Base-by-base conservation (phyloP, 2,329 filamentous ascomycete species). In the Talaromyces sp. region DNA sequence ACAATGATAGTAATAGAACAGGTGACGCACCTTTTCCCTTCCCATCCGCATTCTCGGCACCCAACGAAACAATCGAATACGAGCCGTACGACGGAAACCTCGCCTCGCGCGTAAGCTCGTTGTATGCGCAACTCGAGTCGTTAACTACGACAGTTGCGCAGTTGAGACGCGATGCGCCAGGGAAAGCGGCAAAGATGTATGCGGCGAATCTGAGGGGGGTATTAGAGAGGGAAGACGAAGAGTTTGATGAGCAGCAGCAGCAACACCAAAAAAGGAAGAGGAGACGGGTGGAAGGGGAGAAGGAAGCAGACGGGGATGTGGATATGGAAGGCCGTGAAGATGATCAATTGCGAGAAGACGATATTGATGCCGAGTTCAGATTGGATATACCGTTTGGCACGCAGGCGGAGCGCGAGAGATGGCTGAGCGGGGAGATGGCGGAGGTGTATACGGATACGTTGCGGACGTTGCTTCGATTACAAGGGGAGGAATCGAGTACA, bases 71-170 rank as follows among this genome's bases (percentile, higher is more conserved):
- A n/a, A 71, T 82, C 66, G 79, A 82, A 68, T 82, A 82, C 68
- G 79, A 81, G 67, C 65, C 79, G 1, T 82, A 79, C 66, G 81
- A 83, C 66, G 71, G 76, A 3, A 72, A 73, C 1, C 76, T 83
- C 3, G 80, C 79, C 6, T 72, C 77, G 59, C 74, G 76, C 13
- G 75, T 83, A 19, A 77, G 78, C 2, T 73, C 76, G 11, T 72
- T 83, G 1, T 82, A 83, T 66, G 79, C 78, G 45, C 80, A 82
- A 66, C 69, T 83, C 11, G 81, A 83, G 67, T 77, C 76, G 7
- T 72, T 82, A 45, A 82, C 80, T 6, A 81, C 80, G 47, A 78
- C 76, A 16, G 80, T 83, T 2, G 80, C 80, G 52, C 76, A 81
- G 65, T 68, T 82, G 68, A 72, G 81, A 63, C 74, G 81, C 33